Evolutionary conservation across 2,329 filamentous ascomycete species (phyloP).

Genomic region (Colletotrichum brevisporum): DNA sequence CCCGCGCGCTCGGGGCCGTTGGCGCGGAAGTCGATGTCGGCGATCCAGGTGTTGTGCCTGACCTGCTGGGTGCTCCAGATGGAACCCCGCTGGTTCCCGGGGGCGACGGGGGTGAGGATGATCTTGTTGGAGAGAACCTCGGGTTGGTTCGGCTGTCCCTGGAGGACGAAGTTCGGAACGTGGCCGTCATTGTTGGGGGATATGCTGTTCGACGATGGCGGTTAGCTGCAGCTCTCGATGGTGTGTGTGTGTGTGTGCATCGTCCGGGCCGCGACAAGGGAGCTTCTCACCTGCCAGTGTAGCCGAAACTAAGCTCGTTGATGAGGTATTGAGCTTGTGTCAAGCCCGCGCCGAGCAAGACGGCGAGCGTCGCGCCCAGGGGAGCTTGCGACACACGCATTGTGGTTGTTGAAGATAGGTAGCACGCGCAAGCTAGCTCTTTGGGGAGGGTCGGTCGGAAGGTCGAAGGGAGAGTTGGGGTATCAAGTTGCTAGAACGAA

Average conservation of each 20-base stretch:
- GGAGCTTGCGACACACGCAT: constrained; percentile 57
- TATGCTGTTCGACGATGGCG: constrained; percentile 31
- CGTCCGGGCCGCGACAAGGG: neutral
- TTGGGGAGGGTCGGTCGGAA: constrained; percentile 2
- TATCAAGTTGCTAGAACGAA: constrained; percentile 35
- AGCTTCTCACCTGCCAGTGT: constrained; percentile 70
- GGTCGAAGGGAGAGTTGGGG: constrained; percentile 2
- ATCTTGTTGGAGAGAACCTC: constrained; percentile 88
- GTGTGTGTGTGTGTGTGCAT: neutral
- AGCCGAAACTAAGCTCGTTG: constrained; percentile 83
- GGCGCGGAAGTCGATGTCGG: constrained; percentile 89
- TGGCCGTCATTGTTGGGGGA: constrained; percentile 38
- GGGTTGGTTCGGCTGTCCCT: constrained; percentile 69
- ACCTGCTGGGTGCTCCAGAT: constrained; percentile 81
- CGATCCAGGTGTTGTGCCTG: constrained; percentile 79
- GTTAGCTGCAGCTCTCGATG: constrained; percentile 14
- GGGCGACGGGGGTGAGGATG: constrained; percentile 89
- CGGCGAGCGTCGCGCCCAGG: constrained; percentile 52
- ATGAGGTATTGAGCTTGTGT: constrained; percentile 77
- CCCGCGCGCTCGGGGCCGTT: constrained; percentile 87
- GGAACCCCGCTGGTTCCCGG: constrained; percentile 87
- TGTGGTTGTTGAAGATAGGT: constrained; percentile 43
- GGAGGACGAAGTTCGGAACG: constrained; percentile 69
- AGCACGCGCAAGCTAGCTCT: constrained; percentile 24
- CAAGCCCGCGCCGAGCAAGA: constrained; percentile 61